Conservation (phyloP, 768 basidiomycete species). For the Piloderma croceum region DNA sequence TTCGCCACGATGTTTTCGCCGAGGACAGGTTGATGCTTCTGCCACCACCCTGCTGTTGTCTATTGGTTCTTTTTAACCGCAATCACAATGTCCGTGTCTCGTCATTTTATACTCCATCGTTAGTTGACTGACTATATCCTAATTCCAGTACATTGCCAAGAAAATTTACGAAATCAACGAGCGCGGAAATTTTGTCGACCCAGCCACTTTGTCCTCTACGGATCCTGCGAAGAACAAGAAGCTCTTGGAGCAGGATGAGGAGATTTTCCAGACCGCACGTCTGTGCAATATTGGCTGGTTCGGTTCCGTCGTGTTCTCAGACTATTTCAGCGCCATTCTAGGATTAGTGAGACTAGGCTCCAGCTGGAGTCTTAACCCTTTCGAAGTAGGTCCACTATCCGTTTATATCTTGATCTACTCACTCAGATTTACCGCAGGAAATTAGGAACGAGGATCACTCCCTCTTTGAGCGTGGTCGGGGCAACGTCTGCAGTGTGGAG, state of each 20-base stretch:
- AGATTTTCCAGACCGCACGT: conserved; percentile 80
- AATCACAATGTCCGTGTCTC: conserved; percentile 69
- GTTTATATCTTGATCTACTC: conserved; percentile 1
- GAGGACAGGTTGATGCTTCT: conserved; percentile 74
- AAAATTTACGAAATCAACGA: conserved; percentile 81
- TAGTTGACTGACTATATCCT: no score
- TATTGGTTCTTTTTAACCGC: conserved; percentile 85
- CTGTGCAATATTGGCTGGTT: conserved; percentile 81
- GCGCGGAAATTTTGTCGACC: conserved; percentile 55
- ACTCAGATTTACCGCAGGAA: conserved; percentile 38
- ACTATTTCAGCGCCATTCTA: conserved; percentile 77
- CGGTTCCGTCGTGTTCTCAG: conserved; percentile 68
- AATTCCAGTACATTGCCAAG: conserved; percentile 69
- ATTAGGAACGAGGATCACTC: conserved; percentile 57
- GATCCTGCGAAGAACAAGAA: conserved; percentile 24
- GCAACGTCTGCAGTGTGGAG: conserved; percentile 81
- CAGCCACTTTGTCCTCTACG: conserved; percentile 34
- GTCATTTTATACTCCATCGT: no score
- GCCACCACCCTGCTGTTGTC: conserved; percentile 67
- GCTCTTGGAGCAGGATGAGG: conserved; percentile 55
- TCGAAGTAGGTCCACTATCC: conserved; percentile 41
- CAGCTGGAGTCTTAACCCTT: conserved; percentile 73
- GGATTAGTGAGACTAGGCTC: conserved; percentile 74
- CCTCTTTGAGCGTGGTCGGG: conserved; percentile 71
- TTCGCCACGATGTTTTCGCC: conserved; percentile 69